phyloP scores from a whole-genome alignment of 805 yeast species.

The Kuraishia piskuri region DNA sequence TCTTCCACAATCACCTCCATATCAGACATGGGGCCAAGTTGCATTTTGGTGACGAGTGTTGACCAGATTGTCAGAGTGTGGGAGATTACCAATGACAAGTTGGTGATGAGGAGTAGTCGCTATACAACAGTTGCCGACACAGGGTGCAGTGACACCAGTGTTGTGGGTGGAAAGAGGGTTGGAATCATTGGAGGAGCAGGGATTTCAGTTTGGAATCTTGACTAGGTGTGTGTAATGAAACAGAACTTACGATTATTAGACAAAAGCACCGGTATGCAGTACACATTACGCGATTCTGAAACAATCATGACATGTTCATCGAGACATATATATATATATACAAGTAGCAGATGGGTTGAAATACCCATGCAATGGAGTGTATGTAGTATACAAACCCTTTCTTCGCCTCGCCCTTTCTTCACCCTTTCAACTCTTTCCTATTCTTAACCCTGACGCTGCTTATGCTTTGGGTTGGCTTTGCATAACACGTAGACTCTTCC shows the following conservation, averaged over 20 bases:
- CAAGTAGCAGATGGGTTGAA: no score
- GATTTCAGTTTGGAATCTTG: conserved; percentile 39
- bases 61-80: conserved; percentile 75
- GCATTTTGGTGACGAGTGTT: conserved; percentile 61
- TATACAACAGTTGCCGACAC: conserved; percentile 90
- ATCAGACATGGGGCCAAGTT: conserved; percentile 4
- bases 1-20: conserved; percentile 80
- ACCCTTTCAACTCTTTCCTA: no score
- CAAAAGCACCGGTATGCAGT: no score
- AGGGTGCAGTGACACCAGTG: conserved; percentile 44
- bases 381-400: no score
- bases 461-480: conserved; percentile 87
- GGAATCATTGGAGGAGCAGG: conserved; percentile 75
- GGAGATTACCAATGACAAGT: conserved; percentile 26
- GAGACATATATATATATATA: neutral
- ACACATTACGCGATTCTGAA: neutral
- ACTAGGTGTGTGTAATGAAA: neutral
- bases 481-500: conserved; percentile 92
- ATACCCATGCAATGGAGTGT: no score
- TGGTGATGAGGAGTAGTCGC: conserved; percentile 27
- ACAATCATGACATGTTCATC: neutral
- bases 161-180: conserved; percentile 15
- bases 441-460: conserved; percentile 85
- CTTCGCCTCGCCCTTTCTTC: no score
- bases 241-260: no score